A percentile compares a stretch with the other conserved stretches of the same genome.
phyloP scores from a whole-genome alignment of 1,139 yeast species.

The Fermentozyma sake region DNA sequence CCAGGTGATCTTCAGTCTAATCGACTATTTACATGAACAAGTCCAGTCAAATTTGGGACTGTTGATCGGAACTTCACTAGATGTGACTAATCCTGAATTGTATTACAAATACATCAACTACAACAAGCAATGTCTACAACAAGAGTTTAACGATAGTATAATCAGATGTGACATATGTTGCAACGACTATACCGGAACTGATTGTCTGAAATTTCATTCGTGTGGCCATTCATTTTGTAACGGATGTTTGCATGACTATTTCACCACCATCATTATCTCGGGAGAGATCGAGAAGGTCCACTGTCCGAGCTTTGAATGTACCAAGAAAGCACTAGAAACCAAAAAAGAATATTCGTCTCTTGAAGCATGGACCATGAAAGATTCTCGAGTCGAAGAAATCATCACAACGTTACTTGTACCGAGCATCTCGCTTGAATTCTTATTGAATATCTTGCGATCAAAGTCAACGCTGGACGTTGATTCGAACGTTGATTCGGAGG shows the following conservation, averaged over 20 bases:
- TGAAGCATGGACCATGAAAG: slow-evolving; percentile 17
- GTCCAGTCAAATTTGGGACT: slow-evolving; percentile 7
- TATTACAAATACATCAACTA: slow-evolving; percentile 13
- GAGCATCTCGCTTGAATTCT: slow-evolving; percentile 26
- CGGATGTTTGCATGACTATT: slow-evolving; percentile 46
- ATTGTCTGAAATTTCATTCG: slow-evolving; percentile 36
- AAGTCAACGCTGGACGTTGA: too few species aligned
- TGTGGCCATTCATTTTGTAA: slow-evolving; percentile 56
- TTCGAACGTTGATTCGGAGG: slow-evolving; percentile 11
- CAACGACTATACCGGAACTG: slow-evolving; percentile 43
- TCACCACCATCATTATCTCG: slow-evolving; percentile 37
- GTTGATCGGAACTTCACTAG: background rate
- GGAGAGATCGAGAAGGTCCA: slow-evolving; percentile 54
- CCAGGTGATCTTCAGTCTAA: slow-evolving; percentile 39
- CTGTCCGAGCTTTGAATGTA: slow-evolving; percentile 56
- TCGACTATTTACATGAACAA: slow-evolving; percentile 39
- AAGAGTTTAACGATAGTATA: slow-evolving; percentile 33
- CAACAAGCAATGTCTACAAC: slow-evolving; percentile 17
- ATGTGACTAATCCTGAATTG: slow-evolving; percentile 8
- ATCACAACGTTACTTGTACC: slow-evolving; percentile 29
- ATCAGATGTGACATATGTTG: slow-evolving; percentile 61
- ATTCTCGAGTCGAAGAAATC: slow-evolving; percentile 8
- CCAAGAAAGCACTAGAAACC: slow-evolving; percentile 18
- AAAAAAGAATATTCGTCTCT: slow-evolving; percentile 19
- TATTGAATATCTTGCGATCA: slow-evolving; percentile 24